A percentile compares a stretch with the other conserved stretches of the same genome.
phyloP scores from a whole-genome alignment of 23 red algal species.

The Gracilaria domingensis region DNA sequence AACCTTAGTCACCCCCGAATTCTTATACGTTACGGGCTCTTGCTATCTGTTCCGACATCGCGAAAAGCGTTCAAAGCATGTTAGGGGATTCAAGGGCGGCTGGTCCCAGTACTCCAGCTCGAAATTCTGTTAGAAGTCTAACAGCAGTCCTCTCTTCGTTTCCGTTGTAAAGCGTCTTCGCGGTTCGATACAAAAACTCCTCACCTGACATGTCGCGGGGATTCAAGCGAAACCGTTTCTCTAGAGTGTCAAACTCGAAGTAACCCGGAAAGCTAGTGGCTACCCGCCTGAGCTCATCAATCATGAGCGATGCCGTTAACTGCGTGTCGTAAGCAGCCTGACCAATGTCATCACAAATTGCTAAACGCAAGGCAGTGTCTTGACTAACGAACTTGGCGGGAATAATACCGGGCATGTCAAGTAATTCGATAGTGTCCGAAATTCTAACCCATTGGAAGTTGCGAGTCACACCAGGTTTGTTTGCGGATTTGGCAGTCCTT shows the following conservation, averaged over 20 bases:
- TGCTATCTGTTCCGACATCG: not conserved
- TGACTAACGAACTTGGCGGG: slow-evolving; percentile 90
- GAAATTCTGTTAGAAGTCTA: slow-evolving; percentile 87
- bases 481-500: slow-evolving; percentile 83
- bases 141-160: slow-evolving; percentile 74
- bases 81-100: slow-evolving; percentile 76
- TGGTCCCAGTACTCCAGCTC: slow-evolving; percentile 75
- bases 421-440: slow-evolving; percentile 85
- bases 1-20: no score
- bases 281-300: slow-evolving; percentile 70
- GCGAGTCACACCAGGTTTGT: slow-evolving; percentile 94
- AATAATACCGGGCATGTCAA: slow-evolving; percentile 98
- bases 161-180: slow-evolving; percentile 49
- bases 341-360: slow-evolving; percentile 98
- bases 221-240: slow-evolving; percentile 63
- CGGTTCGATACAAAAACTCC: slow-evolving; percentile 63
- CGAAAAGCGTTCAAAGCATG: slow-evolving; percentile 1
- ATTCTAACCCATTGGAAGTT: slow-evolving; percentile 93
- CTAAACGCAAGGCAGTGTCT: slow-evolving; percentile 75
- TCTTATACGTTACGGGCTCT: not conserved
- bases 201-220: slow-evolving; percentile 54
- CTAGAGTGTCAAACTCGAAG: slow-evolving; percentile 55
- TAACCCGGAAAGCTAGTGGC: slow-evolving; percentile 38
- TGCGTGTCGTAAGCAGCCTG: slow-evolving; percentile 93
- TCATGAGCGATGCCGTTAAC: slow-evolving; percentile 73